A percentile compares a stretch with the other conserved stretches of the same genome.
phyloP scores from a whole-genome alignment of 805 yeast species.

The Zygotorulaspora florentina region DNA sequence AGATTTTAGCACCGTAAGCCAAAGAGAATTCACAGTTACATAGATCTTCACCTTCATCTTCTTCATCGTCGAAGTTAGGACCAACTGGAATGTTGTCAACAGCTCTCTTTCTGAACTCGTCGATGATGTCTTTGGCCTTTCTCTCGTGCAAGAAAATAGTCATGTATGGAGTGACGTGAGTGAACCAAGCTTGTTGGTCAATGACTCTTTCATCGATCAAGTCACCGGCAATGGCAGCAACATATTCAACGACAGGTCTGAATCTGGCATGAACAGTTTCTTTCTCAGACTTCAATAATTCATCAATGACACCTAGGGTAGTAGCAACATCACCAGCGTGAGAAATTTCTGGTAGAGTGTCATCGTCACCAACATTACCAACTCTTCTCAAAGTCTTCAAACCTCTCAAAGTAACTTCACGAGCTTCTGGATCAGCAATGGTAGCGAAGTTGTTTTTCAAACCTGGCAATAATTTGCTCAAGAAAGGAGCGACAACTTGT shows the following conservation, averaged over 20 bases:
- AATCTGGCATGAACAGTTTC: conserved; percentile 73
- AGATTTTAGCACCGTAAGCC: conserved; percentile 99
- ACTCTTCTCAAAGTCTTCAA: conserved; percentile 97
- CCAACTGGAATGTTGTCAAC: conserved; percentile 97
- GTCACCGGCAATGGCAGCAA: conserved; percentile 97
- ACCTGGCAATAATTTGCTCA: conserved; percentile 92
- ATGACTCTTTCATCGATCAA: conserved; percentile 96
- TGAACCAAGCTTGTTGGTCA: conserved; percentile 88
- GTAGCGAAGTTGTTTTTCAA: conserved; percentile 88
- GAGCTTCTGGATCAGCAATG: conserved; percentile 99
- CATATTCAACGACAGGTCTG: conserved; percentile 69
- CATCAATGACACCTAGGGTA: conserved; percentile 75
- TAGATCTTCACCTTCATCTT: conserved; percentile 98
- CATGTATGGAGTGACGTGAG: conserved; percentile 86
- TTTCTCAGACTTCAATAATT: conserved; percentile 52
- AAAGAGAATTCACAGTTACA: conserved; percentile 99
- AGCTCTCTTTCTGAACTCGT: conserved; percentile 92
- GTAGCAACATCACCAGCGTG: conserved; percentile 96
- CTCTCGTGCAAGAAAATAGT: conserved; percentile 93
- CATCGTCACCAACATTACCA: conserved; percentile 91
- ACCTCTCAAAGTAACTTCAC: conserved; percentile 97
- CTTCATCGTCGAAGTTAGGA: conserved; percentile 93
- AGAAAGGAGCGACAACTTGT: conserved; percentile 99
- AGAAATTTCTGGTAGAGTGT: conserved; percentile 92
- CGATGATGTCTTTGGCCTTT: conserved; percentile 84